Conservation (phyloP, 169 alveolate species). For the Plasmodium inui region DNA sequence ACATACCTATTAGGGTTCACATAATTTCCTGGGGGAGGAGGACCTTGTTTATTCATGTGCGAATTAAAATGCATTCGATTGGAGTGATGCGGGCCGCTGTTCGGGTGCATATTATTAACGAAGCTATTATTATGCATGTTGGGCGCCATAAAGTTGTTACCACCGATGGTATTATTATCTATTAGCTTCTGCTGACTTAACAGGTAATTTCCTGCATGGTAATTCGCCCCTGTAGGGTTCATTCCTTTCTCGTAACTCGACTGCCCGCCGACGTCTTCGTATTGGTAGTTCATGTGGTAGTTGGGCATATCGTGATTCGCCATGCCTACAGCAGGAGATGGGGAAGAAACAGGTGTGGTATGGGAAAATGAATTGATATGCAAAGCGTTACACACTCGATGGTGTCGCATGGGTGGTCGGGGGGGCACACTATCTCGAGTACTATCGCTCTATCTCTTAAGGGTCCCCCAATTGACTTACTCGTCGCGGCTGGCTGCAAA, state of each 20-base stretch:
- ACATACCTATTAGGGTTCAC: slow-evolving; percentile 31
- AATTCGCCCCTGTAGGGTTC: background rate
- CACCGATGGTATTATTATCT: background rate
- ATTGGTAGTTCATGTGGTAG: slow-evolving; percentile 14
- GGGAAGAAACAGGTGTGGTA: background rate
- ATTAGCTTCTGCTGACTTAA: background rate
- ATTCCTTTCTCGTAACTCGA: background rate
- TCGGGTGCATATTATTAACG: slow-evolving; percentile 2
- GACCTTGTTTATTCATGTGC: background rate
- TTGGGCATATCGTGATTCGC: slow-evolving; percentile 13
- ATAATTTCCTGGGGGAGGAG: slow-evolving; percentile 6
- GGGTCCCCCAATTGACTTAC: background rate
- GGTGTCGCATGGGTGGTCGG: background rate
- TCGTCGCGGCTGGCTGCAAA: slow-evolving; percentile 46
- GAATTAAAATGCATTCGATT: background rate
- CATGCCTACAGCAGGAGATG: background rate
- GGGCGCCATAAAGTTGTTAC: background rate
- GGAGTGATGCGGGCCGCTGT: slow-evolving; percentile 7
- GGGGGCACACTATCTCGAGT: background rate
- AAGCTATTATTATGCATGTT: slow-evolving; percentile 12
- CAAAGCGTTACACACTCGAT: background rate
- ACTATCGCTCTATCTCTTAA: background rate
- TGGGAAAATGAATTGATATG: background rate
- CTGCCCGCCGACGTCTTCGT: background rate
- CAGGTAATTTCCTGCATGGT: slow-evolving; percentile 26